These are phyloP conservation scores for Pleurotus citrinopileatus DNA, from an alignment of 768 basidiomycete species.

Conservation along the genomic window DNA sequence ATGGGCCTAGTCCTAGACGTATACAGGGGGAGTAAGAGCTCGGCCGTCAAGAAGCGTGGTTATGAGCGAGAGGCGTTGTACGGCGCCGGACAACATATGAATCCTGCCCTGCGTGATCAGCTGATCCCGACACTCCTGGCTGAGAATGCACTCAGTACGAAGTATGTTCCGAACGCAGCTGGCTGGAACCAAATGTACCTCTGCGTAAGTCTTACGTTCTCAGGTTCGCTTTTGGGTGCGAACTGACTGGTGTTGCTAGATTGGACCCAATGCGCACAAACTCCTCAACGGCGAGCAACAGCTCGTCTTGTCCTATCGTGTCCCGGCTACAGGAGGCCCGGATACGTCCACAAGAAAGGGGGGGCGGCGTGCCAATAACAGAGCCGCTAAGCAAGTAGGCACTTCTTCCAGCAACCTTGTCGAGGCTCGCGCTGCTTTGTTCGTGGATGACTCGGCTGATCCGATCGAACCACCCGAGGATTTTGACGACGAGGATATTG, in stretches of 20 bases:
- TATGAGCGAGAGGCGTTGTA: constrained; percentile 45
- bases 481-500: constrained; percentile 23
- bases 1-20: constrained; percentile 54
- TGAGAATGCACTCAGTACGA: constrained; percentile 45
- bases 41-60: constrained; percentile 42
- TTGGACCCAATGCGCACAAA: constrained; percentile 28
- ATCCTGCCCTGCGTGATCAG: constrained; percentile 57
- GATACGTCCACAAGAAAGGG: constrained; percentile 19
- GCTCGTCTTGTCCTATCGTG: constrained; percentile 24
- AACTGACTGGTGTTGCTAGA: constrained; percentile 20
- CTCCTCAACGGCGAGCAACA: constrained; percentile 22
- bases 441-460: constrained; percentile 23
- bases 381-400: constrained; percentile 20
- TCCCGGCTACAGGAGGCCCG: constrained; percentile 18
- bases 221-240: not conserved
- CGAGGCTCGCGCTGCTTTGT: constrained; percentile 33
- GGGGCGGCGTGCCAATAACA: constrained; percentile 18
- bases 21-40: constrained; percentile 60
- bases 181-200: constrained; percentile 54
- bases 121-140: constrained; percentile 57
- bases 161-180: constrained; percentile 39
- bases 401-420: constrained; percentile 19
- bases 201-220: constrained; percentile 31
- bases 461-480: constrained; percentile 10
- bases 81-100: constrained; percentile 51